phyloP scores from a whole-genome alignment of 1,284 basidiomycete species.

The Tetrapyrgos nigripes region DNA sequence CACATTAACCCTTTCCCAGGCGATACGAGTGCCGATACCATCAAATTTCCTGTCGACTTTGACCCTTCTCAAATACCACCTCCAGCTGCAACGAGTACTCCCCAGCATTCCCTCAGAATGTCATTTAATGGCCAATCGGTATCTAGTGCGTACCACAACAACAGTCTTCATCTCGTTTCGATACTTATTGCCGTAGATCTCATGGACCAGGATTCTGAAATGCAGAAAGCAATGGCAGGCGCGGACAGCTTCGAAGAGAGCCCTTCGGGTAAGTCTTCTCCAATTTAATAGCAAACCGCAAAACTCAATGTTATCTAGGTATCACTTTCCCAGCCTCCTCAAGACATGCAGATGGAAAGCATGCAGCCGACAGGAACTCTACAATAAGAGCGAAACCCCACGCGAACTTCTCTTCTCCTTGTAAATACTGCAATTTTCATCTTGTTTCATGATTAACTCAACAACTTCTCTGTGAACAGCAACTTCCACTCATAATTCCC shows the following conservation, averaged over 20 bases:
- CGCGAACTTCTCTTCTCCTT: background rate
- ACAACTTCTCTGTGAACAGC: background rate
- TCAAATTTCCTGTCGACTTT: slow-evolving; percentile 42
- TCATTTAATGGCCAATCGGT: slow-evolving; percentile 56
- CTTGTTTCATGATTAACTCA: background rate
- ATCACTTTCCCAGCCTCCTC: background rate
- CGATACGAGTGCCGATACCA: slow-evolving; percentile 45
- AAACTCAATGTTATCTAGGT: slow-evolving; percentile 18
- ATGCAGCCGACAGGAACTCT: background rate
- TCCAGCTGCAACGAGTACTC: slow-evolving; percentile 58
- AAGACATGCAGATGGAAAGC: background rate
- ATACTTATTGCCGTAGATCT: slow-evolving; percentile 53
- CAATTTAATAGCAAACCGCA: slow-evolving; percentile 16
- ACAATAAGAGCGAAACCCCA: background rate
- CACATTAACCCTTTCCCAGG: slow-evolving; percentile 6
- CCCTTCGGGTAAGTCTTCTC: slow-evolving; percentile 6
- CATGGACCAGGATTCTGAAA: slow-evolving; percentile 74
- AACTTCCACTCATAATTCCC: background rate
- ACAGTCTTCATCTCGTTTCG: background rate
- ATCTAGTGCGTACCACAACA: slow-evolving; percentile 56
- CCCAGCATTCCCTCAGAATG: slow-evolving; percentile 64
- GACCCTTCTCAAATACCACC: slow-evolving; percentile 47
- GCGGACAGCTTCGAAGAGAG: slow-evolving; percentile 55
- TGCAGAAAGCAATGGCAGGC: slow-evolving; percentile 70
- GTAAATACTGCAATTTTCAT: background rate